phyloP scores from a whole-genome alignment of 2,329 filamentous ascomycete genomes.

The Penicillium janthinellum region DNA sequence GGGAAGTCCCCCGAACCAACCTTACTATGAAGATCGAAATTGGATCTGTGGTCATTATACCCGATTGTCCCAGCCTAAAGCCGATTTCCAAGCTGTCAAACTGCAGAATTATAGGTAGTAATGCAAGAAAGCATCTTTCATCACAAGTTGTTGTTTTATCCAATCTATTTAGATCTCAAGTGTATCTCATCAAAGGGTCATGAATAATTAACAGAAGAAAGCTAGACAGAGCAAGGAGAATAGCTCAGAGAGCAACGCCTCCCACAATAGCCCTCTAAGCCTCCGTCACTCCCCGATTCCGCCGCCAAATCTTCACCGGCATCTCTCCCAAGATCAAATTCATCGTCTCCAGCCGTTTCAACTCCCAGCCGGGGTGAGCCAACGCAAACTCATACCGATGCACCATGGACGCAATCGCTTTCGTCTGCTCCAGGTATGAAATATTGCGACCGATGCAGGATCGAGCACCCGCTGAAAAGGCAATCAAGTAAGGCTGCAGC shows the following conservation, averaged over 20 bases:
- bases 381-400: constrained; percentile 37
- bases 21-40: no score
- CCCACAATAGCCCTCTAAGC: not conserved
- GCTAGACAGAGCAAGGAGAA: not conserved
- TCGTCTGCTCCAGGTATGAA: constrained; percentile 50
- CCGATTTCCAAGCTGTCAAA: no score
- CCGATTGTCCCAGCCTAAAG: no score
- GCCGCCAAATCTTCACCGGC: constrained; percentile 37
- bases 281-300: constrained; percentile 12
- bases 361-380: constrained; percentile 28
- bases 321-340: constrained; percentile 36
- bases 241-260: not conserved
- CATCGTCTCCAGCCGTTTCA: constrained; percentile 32
- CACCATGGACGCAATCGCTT: constrained; percentile 32
- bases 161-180: not conserved
- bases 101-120: no score
- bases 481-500: constrained; percentile 43
- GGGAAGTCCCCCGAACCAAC: no score
- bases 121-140: no score
- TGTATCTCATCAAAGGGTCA: constrained; percentile 3
- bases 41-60: no score
- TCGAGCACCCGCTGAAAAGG: constrained; percentile 45
- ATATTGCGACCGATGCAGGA: constrained; percentile 49
- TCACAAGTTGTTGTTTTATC: not conserved
- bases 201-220: not conserved